Percentiles rank a stretch among this genome's conserved stretches.
These are phyloP conservation scores for Xylariaceae sp. DNA, from an alignment of 2,329 filamentous ascomycete genomes.

Conservation along the genomic window DNA sequence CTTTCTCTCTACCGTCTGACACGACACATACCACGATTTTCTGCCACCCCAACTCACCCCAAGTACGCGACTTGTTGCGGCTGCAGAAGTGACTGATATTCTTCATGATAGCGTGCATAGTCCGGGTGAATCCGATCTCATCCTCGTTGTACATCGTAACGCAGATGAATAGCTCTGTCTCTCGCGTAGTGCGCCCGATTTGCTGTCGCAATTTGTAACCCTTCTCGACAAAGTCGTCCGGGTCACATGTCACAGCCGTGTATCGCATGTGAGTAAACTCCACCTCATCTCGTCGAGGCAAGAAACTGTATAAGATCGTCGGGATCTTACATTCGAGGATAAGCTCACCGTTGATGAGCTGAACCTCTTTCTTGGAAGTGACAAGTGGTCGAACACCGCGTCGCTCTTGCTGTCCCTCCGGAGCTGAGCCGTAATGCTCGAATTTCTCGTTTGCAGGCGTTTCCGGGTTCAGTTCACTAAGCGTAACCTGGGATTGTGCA, in stretches of 20 bases:
- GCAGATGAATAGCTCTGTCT: conserved; percentile 94
- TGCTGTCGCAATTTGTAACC: conserved; percentile 90
- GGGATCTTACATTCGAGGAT: conserved; percentile 99
- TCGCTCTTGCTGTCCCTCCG: conserved; percentile 80
- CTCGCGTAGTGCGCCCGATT: conserved; percentile 86
- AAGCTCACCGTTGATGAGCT: conserved; percentile 94
- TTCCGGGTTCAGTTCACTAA: conserved; percentile 46
- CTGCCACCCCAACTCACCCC: conserved; percentile 98
- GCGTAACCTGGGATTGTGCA: conserved; percentile 52
- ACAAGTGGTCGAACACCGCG: conserved; percentile 83
- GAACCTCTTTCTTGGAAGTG: conserved; percentile 89
- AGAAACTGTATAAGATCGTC: conserved; percentile 94
- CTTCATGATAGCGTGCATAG: conserved; percentile 96
- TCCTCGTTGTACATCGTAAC: conserved; percentile 99
- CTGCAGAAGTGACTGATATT: conserved; percentile 99
- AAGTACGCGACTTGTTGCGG: conserved; percentile 89
- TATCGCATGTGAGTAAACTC: conserved; percentile 99
- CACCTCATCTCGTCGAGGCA: conserved; percentile 86
- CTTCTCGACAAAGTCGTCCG: conserved; percentile 79
- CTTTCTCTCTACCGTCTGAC: conserved; percentile 84
- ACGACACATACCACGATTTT: conserved; percentile 99
- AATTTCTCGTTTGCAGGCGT: conserved; percentile 52
- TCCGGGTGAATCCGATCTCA: conserved; percentile 90
- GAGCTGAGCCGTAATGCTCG: conserved; percentile 84
- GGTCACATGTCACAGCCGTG: conserved; percentile 91